Base-by-base conservation (phyloP, 495 filamentous ascomycete genomes). In the Penicillium alfredii region DNA sequence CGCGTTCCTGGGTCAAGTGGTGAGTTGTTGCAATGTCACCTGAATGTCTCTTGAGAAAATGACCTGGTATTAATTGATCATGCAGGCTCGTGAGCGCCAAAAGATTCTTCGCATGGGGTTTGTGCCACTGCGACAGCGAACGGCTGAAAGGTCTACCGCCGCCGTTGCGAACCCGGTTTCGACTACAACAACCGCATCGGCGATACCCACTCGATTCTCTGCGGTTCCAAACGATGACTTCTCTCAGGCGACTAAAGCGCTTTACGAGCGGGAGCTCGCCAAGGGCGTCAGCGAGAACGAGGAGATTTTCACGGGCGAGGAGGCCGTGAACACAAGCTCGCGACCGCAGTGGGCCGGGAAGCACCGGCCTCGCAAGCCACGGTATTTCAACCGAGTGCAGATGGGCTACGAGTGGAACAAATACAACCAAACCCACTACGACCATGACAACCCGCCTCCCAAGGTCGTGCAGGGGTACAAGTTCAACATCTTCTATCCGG, bases 401-500 rank as follows among this genome's bases (percentile, higher is more conserved):
- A 97, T 95, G 86, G 92, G 92, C 25, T 99, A 96, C 61, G 92
- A 99, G 57, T 99, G 92, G 92, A 99, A 99, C 59, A 99, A 99
- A 56, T 99, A 99, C 71, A 99, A 99, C 51, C 92, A 99, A 62
- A 99, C 92, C 2, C 92, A 99, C 66, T 99, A 99, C 65, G 93
- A 97, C 54, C 90, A 96, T 59, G 93, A 97, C 52, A 95, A 99
- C 49, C 92, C 92, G 5, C 92, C 92, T 2, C 92, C 92, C 9
- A 94, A 96, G 61, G 92, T 98, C 13, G 92, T 98, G 29, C 92
- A 98, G 61, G 92, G 92, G 20, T 99, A 97, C 65, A 94, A 94
- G 47, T 99, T 99, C 72, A 99, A 97, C 61, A 93, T 99, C 28
- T 97, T 99, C 63, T 99, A 99, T 45, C 93, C 92, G 2, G 92